Conservation (phyloP, 2,329 filamentous ascomycete species). For the Cadophora sp. region DNA sequence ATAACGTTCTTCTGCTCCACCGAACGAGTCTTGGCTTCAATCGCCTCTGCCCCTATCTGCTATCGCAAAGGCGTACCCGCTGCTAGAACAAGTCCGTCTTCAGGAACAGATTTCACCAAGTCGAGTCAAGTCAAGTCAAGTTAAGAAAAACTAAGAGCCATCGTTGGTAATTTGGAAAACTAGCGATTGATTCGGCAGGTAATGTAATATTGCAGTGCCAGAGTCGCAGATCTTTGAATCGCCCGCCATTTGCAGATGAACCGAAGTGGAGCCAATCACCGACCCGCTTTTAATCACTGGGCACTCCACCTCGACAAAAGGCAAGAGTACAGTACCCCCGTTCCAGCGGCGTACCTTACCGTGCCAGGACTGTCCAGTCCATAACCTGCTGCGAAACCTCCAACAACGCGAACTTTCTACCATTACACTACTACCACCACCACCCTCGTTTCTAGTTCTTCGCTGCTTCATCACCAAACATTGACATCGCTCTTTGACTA, state of each 20-base stretch:
- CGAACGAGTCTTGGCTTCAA: background rate
- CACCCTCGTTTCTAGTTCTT: constrained; percentile 23
- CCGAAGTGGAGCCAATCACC: background rate
- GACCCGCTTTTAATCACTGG: background rate
- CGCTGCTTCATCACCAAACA: constrained; percentile 7
- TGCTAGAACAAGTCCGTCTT: background rate
- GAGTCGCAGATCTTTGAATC: background rate
- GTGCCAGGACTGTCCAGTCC: background rate
- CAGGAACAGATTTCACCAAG: background rate
- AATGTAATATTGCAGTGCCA: background rate
- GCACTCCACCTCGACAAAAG: background rate
- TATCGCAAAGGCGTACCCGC: background rate
- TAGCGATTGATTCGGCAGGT: constrained; percentile 5
- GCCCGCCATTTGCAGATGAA: background rate
- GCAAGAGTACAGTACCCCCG: background rate
- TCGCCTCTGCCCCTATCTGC: background rate
- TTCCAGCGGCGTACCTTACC: background rate
- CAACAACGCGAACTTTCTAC: background rate
- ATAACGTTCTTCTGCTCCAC: background rate
- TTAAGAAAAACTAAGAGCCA: background rate
- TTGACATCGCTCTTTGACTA: constrained; percentile 8
- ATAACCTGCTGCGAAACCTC: constrained; percentile 1
- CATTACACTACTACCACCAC: background rate
- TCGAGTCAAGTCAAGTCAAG: background rate
- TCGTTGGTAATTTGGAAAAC: background rate